Base-by-base conservation (phyloP, 345 rosid genomes). In the Xanthoceras sorbifolium region DNA sequence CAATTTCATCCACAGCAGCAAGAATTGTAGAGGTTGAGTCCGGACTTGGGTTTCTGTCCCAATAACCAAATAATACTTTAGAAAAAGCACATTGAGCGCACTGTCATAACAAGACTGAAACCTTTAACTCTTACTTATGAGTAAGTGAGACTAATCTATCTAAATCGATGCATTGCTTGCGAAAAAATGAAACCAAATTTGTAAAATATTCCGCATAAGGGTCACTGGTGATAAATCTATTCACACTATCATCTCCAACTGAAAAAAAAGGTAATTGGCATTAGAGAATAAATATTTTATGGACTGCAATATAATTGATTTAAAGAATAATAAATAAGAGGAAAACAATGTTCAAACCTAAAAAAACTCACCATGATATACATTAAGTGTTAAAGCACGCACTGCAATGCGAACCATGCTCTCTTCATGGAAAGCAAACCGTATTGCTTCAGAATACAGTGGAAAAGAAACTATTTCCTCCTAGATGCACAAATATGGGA, bases 321-420 rank as follows among this genome's bases (percentile, higher is more conserved):
- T 38, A 17, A 3, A 17, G 66, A 18, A 8, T 72, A 29, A 52
- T 29, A 72, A 31, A 22, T 64, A 67, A 74, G 70, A 36, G 75
- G 29, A 34, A 57, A 68, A 52, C 34, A 23, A 69, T 59, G 54
- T 25, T 72, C 64, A 28, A 23, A 70, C 34, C 28, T 44, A 36
- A 25, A 78, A 59, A 10, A 77, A 80, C 93, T 86, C 73, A 92
- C 99, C 97, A 80, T 97, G 99, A 83, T 92, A 97, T 38, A 92
- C 87, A 85, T 94, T 97, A 68, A 97, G 92, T 66, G 97, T 87
- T 69, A 97, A 70, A 52, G 98, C 92, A 81, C 99, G 98, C 54
- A 97, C 90, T 77, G 98, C 99, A 61, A 90, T 97, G 71, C 97
- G 97, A 85, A 97, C 74, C 99, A 97, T 97, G 84, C 82, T 91